Percentiles rank a stretch among this genome's conserved stretches.
Conservation (phyloP, 2,329 filamentous ascomycete genomes). For the Trichoderma oligosporum region DNA sequence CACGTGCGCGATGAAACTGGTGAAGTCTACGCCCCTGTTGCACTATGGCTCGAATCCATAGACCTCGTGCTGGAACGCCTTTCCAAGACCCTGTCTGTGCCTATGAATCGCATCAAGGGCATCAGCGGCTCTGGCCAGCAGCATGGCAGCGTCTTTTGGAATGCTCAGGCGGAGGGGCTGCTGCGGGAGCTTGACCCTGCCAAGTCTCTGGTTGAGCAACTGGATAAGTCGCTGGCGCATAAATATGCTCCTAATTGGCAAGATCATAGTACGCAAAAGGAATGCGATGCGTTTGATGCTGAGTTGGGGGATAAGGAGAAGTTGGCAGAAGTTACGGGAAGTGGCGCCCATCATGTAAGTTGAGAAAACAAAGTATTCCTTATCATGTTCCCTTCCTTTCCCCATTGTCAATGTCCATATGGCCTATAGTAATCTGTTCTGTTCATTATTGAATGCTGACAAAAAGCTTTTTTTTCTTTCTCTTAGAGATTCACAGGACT, state of each 20-base stretch:
- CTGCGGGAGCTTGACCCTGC: slow-evolving; percentile 58
- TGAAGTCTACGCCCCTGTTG: slow-evolving; percentile 89
- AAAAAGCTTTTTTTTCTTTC: not conserved
- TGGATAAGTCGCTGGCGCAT: slow-evolving; percentile 71
- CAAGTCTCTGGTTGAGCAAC: slow-evolving; percentile 66
- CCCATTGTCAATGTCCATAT: too few species aligned
- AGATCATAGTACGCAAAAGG: slow-evolving; percentile 86
- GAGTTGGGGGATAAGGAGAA: slow-evolving; percentile 61
- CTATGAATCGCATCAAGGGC: slow-evolving; percentile 71
- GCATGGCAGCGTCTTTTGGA: slow-evolving; percentile 97
- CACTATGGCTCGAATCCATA: slow-evolving; percentile 90
- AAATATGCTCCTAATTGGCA: slow-evolving; percentile 96
- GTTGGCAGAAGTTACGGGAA: slow-evolving; percentile 79
- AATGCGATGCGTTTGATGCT: slow-evolving; percentile 85
- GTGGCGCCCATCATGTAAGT: slow-evolving; percentile 87
- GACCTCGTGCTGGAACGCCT: slow-evolving; percentile 78
- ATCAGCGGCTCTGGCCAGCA: slow-evolving; percentile 94
- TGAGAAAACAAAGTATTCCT: slow-evolving; percentile 19
- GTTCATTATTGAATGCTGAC: not conserved
- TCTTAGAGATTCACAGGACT: slow-evolving; percentile 87
- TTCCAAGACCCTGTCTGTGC: slow-evolving; percentile 56
- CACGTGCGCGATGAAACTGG: slow-evolving; percentile 74
- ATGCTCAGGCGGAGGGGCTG: slow-evolving; percentile 59
- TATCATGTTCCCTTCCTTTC: too few species aligned
- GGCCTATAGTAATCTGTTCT: too few species aligned